Percentiles rank a stretch among this genome's conserved stretches.
Conservation (phyloP, 1,139 yeast species). For the Geotrichum phurueaensis region DNA sequence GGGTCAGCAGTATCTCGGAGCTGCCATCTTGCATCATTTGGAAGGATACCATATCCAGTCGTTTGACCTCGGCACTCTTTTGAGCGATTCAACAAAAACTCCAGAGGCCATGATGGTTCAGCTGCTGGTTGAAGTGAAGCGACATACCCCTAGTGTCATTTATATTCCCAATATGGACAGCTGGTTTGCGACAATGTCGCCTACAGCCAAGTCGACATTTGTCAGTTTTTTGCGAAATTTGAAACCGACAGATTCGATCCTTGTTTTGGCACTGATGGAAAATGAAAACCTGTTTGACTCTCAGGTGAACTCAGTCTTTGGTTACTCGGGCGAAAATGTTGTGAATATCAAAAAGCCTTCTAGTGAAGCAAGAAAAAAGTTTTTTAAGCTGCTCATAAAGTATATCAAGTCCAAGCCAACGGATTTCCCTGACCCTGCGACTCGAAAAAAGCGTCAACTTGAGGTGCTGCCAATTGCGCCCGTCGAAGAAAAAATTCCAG, state of each 20-base stretch:
- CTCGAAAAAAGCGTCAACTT: slow-evolving; percentile 37
- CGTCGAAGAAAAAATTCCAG: slow-evolving; percentile 25
- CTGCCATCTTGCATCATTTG: slow-evolving; percentile 75
- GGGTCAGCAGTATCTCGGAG: slow-evolving; percentile 86
- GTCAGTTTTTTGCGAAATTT: slow-evolving; percentile 63
- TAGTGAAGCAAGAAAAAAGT: slow-evolving; percentile 44
- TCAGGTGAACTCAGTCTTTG: slow-evolving; percentile 46
- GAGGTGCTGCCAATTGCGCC: slow-evolving; percentile 43
- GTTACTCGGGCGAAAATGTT: slow-evolving; percentile 44
- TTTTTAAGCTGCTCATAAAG: slow-evolving; percentile 50
- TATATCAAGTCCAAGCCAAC: slow-evolving; percentile 64
- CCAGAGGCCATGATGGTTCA: slow-evolving; percentile 84
- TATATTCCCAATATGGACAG: slow-evolving; percentile 78
- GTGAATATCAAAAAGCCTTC: slow-evolving; percentile 46
- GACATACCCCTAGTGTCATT: slow-evolving; percentile 84
- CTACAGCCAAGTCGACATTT: slow-evolving; percentile 65
- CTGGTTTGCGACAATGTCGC: slow-evolving; percentile 66
- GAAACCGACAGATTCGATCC: slow-evolving; percentile 63
- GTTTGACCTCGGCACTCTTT: slow-evolving; percentile 70
- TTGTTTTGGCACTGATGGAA: slow-evolving; percentile 58
- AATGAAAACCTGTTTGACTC: slow-evolving; percentile 41
- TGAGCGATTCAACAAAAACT: slow-evolving; percentile 74
- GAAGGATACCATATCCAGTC: slow-evolving; percentile 90
- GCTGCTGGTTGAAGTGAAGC: slow-evolving; percentile 77
- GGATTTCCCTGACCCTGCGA: slow-evolving; percentile 38